A percentile compares a stretch with the other conserved stretches of the same genome.
phyloP scores from a whole-genome alignment of 352 stramenopile genomes.

The Thraustotheca clavata region DNA sequence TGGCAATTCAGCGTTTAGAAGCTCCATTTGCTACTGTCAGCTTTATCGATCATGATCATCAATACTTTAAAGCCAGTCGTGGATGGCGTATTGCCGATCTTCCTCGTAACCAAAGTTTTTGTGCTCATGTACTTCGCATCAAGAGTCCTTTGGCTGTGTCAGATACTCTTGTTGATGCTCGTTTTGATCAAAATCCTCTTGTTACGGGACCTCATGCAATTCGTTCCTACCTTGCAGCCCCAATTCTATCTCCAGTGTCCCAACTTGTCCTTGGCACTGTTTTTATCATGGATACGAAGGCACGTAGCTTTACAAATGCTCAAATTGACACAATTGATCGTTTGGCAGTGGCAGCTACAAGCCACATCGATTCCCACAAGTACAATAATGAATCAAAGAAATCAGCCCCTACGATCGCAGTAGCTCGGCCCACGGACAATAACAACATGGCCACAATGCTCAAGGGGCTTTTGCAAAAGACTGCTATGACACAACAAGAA shows the following conservation, averaged over 20 bases:
- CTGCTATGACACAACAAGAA: conserved; percentile 18
- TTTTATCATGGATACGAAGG: conserved; percentile 82
- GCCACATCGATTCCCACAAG: conserved; percentile 11
- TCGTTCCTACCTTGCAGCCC: conserved; percentile 9
- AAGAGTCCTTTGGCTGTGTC: conserved; percentile 1
- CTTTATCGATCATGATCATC: conserved; percentile 20
- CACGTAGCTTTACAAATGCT: conserved; percentile 24
- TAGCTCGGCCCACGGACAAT: not conserved
- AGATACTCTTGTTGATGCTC: conserved; percentile 4
- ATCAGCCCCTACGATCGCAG: not conserved
- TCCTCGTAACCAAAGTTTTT: conserved; percentile 16
- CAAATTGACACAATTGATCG: conserved; percentile 11
- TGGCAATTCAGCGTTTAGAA: conserved; percentile 7
- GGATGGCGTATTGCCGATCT: conserved; percentile 6
- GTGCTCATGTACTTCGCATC: conserved; percentile 15
- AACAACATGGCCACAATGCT: conserved; percentile 19
- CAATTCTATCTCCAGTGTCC: conserved; percentile 34
- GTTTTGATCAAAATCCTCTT: conserved; percentile 17
- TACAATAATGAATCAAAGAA: not conserved
- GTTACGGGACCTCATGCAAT: conserved; percentile 11
- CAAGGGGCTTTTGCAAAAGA: conserved; percentile 9
- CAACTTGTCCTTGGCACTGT: conserved; percentile 75
- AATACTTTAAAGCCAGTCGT: conserved; percentile 10
- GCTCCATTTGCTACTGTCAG: conserved; percentile 3
- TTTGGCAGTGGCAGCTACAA: conserved; percentile 9